Percentiles rank a stretch among this genome's conserved stretches.
Evolutionary conservation across 2,329 filamentous ascomycete genomes (phyloP).

Genomic region (Pseudohalonectria lignicola): DNA sequence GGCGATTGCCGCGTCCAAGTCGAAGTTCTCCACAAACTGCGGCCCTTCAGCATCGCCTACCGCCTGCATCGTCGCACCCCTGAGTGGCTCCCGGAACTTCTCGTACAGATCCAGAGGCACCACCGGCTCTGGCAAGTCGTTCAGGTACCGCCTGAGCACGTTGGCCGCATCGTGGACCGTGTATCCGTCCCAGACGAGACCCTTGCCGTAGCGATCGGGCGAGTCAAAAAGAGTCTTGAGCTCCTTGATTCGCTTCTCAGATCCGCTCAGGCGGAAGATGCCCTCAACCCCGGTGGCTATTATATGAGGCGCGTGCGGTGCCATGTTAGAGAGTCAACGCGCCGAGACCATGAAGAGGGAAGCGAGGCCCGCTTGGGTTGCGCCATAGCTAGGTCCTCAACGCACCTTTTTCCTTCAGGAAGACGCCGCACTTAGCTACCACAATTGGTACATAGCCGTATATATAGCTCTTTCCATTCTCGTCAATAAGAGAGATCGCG

Average conservation of each 20-base stretch:
- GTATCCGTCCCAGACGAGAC: slow-evolving; percentile 92
- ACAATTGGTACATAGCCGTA: slow-evolving; percentile 98
- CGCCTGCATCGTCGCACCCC: slow-evolving; percentile 59
- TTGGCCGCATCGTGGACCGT: slow-evolving; percentile 98
- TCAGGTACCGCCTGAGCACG: slow-evolving; percentile 87
- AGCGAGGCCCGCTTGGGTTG: no score
- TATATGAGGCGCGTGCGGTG: slow-evolving; percentile 14
- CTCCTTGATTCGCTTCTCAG: slow-evolving; percentile 97
- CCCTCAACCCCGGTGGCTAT: slow-evolving; percentile 88
- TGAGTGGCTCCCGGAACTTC: slow-evolving; percentile 75
- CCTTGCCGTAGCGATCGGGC: slow-evolving; percentile 91
- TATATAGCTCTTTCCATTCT: slow-evolving; percentile 88
- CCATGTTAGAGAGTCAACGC: no score
- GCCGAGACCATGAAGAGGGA: no score
- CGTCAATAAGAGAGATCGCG: slow-evolving; percentile 89
- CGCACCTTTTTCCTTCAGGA: slow-evolving; percentile 92
- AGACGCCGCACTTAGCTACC: slow-evolving; percentile 95
- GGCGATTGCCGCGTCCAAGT: slow-evolving; percentile 64
- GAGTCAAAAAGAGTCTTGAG: slow-evolving; percentile 87
- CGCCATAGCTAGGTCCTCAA: no score
- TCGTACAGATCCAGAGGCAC: slow-evolving; percentile 92
- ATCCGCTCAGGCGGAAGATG: slow-evolving; percentile 91
- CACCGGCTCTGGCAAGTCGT: slow-evolving; percentile 91
- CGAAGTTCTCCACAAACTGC: slow-evolving; percentile 63
- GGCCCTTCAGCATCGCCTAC: slow-evolving; percentile 57